These are phyloP conservation scores for Polyporus tsugae DNA, from an alignment of 1,284 basidiomycete species.

Conservation along the genomic window DNA sequence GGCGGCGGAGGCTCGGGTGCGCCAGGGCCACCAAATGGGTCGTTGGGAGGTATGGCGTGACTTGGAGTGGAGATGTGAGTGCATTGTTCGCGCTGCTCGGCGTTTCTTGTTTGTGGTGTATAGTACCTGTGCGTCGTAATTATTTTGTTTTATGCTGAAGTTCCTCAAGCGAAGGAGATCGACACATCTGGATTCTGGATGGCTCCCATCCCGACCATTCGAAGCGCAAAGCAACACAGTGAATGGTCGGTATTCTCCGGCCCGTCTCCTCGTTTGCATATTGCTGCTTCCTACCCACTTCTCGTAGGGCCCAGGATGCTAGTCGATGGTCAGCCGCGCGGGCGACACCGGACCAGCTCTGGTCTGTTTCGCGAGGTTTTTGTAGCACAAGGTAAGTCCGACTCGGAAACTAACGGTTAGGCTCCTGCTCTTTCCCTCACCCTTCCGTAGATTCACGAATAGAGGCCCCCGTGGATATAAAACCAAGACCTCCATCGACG, in stretches of 20 bases:
- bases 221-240: no score
- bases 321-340: not conserved
- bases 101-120: not conserved
- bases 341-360: not conserved
- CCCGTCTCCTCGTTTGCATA: not conserved
- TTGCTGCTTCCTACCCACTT: not conserved
- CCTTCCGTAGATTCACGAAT: not conserved
- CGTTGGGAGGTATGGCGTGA: conserved; percentile 27
- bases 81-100: not conserved
- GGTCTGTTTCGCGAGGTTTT: not conserved
- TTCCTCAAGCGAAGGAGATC: not conserved
- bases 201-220: not conserved
- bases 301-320: not conserved
- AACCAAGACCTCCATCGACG: not conserved
- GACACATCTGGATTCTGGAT: not conserved
- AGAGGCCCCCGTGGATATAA: not conserved
- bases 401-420: not conserved
- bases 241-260: not conserved
- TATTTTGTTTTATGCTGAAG: not conserved
- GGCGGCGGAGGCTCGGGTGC: conserved; percentile 9
- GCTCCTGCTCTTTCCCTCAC: not conserved
- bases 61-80: not conserved
- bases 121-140: not conserved
- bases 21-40: conserved; percentile 16
- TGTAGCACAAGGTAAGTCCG: not conserved